phyloP scores from a whole-genome alignment of 805 yeast genomes.

The Priceomyces haplophilus region DNA sequence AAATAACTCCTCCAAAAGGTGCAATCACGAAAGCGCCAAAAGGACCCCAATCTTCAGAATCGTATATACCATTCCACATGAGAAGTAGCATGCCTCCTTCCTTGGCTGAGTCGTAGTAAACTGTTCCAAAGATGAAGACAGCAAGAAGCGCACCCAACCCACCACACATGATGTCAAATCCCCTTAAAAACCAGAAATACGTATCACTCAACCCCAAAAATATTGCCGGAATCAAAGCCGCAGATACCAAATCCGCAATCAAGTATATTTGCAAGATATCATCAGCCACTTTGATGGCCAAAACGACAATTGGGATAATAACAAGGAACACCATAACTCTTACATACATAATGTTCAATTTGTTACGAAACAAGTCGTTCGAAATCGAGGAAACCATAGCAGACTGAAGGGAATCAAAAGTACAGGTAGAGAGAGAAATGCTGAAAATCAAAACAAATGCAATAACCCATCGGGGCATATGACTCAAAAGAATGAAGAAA shows the following conservation, averaged over 20 bases:
- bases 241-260: constrained; percentile 86
- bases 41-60: constrained; percentile 81
- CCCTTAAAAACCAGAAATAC: constrained; percentile 64
- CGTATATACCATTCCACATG: constrained; percentile 77
- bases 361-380: constrained; percentile 85
- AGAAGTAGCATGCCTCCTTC: constrained; percentile 77
- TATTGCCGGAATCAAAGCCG: constrained; percentile 80
- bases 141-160: constrained; percentile 79
- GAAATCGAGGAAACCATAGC: constrained; percentile 87
- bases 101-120: constrained; percentile 67
- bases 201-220: constrained; percentile 70
- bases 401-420: constrained; percentile 84
- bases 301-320: constrained; percentile 84
- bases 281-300: constrained; percentile 77
- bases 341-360: constrained; percentile 59
- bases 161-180: constrained; percentile 78
- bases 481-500: constrained; percentile 64
- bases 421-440: constrained; percentile 75
- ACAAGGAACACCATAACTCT: constrained; percentile 68
- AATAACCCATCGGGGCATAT: constrained; percentile 82
- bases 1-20: constrained; percentile 72
- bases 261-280: constrained; percentile 82
- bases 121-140: constrained; percentile 79
- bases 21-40: constrained; percentile 94
- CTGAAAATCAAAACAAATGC: constrained; percentile 79